Percentiles rank a stretch among this genome's conserved stretches.
Conservation (phyloP, 805 yeast species). For the Schwanniomyces yamadae region DNA sequence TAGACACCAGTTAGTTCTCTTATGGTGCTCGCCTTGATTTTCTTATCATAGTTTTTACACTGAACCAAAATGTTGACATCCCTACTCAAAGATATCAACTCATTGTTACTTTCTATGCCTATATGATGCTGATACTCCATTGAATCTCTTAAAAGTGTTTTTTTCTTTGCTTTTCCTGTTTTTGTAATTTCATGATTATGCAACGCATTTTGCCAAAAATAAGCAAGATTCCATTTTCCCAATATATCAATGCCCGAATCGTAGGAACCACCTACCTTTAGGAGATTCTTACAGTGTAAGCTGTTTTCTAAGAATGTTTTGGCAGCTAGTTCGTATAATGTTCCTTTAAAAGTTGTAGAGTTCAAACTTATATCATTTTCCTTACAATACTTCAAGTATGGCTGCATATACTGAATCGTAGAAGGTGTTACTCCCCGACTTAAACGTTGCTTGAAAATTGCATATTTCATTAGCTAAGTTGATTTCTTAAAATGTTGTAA, state of each 20-base stretch:
- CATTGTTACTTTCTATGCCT: neutral
- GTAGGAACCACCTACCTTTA: conserved; percentile 53
- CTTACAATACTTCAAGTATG: conserved; percentile 30
- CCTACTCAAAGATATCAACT: conserved; percentile 18
- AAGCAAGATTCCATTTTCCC: conserved; percentile 49
- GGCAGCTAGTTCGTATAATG: conserved; percentile 51
- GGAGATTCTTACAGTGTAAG: conserved; percentile 37
- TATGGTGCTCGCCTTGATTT: conserved; percentile 45
- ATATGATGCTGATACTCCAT: conserved; percentile 14
- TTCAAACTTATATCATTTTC: conserved; percentile 16
- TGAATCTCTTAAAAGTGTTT: conserved; percentile 17
- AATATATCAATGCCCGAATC: conserved; percentile 58
- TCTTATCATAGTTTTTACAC: conserved; percentile 49
- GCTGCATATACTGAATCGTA: conserved; percentile 22
- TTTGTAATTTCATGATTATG: conserved; percentile 1
- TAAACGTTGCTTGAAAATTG: neutral
- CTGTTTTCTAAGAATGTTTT: conserved; percentile 36
- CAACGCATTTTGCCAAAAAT: conserved; percentile 15
- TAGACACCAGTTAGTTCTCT: conserved; percentile 58
- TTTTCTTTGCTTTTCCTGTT: conserved; percentile 1
- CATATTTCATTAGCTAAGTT: too few species aligned
- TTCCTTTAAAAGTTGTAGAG: conserved; percentile 53
- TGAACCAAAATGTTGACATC: conserved; percentile 49
- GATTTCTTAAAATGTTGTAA: too few species aligned
- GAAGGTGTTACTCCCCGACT: neutral